Evolutionary conservation across 1,284 basidiomycete genomes (phyloP).

Genomic region (Ustilago sp.): DNA sequence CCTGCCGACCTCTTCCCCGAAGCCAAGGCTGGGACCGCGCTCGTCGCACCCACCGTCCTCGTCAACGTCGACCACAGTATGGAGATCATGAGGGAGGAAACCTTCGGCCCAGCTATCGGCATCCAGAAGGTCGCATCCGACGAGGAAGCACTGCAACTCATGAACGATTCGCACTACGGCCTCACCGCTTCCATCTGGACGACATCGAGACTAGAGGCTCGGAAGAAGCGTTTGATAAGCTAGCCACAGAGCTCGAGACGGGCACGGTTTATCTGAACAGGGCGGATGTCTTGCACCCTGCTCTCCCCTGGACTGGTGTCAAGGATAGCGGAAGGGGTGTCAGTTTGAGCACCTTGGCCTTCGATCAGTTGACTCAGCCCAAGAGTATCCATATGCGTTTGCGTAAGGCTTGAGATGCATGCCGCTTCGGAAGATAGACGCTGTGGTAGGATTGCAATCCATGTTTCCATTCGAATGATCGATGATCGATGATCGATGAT

Average conservation of each 20-base stretch:
- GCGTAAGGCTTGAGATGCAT: constrained; percentile 31
- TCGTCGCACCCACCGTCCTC: constrained; percentile 88
- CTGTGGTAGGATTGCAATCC: not conserved
- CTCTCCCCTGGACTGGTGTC: constrained; percentile 90
- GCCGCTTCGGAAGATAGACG: too few relatives aligned
- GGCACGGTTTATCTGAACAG: constrained; percentile 94
- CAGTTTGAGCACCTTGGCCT: constrained; percentile 85
- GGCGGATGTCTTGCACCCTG: constrained; percentile 80
- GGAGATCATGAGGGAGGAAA: constrained; percentile 86
- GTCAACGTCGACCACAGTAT: constrained; percentile 89
- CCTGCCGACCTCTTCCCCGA: constrained; percentile 75
- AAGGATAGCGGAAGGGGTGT: constrained; percentile 92
- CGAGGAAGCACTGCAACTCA: constrained; percentile 84
- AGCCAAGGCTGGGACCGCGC: constrained; percentile 76
- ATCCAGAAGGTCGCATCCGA: constrained; percentile 88
- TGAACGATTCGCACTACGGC: constrained; percentile 97
- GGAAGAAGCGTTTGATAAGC: constrained; percentile 77
- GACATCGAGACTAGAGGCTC: constrained; percentile 75
- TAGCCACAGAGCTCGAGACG: constrained; percentile 81
- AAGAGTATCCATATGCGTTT: constrained; percentile 58
- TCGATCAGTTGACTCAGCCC: constrained; percentile 51
- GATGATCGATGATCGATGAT: too few relatives aligned
- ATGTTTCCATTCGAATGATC: too few relatives aligned
- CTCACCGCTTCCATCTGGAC: constrained; percentile 93
- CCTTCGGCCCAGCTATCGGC: constrained; percentile 83